phyloP scores from a whole-genome alignment of 805 yeast species.

The Scheffersomyces lignosus region DNA sequence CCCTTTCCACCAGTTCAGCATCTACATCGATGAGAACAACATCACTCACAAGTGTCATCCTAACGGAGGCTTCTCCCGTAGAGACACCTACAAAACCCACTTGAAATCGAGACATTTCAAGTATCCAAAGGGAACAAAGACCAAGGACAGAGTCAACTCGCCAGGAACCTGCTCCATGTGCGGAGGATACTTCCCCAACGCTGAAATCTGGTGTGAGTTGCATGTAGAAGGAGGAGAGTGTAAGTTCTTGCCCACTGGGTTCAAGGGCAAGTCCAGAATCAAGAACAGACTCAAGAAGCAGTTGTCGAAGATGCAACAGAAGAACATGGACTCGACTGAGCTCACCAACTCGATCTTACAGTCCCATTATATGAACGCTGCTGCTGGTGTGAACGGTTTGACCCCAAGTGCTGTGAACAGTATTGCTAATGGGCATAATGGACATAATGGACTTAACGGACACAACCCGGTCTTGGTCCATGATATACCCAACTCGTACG shows the following conservation, averaged over 20 bases:
- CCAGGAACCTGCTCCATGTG: conserved; percentile 58
- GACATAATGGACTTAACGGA: neutral
- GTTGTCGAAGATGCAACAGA: conserved; percentile 24
- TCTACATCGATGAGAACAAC: conserved; percentile 39
- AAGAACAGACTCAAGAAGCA: conserved; percentile 43
- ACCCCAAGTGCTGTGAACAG: neutral
- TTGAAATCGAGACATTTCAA: conserved; percentile 56
- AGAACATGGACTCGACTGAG: conserved; percentile 12
- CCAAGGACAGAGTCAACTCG: conserved; percentile 41
- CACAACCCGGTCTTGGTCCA: neutral
- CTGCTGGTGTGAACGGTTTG: neutral
- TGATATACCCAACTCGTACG: neutral
- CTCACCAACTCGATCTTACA: neutral
- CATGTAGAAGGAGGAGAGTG: conserved; percentile 55
- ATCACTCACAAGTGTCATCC: conserved; percentile 52
- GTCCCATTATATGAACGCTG: neutral
- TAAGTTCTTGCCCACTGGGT: conserved; percentile 42
- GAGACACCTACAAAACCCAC: conserved; percentile 61
- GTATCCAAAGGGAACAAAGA: conserved; percentile 55
- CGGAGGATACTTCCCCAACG: conserved; percentile 47
- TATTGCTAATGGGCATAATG: neutral
- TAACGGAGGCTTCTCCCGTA: conserved; percentile 57
- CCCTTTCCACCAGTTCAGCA: conserved; percentile 46
- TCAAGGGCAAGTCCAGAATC: conserved; percentile 44
- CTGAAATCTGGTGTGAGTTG: conserved; percentile 51